These are phyloP conservation scores for Silene noctiflora DNA, from an alignment of 179 eudicot genomes.

Conservation along the genomic window DNA sequence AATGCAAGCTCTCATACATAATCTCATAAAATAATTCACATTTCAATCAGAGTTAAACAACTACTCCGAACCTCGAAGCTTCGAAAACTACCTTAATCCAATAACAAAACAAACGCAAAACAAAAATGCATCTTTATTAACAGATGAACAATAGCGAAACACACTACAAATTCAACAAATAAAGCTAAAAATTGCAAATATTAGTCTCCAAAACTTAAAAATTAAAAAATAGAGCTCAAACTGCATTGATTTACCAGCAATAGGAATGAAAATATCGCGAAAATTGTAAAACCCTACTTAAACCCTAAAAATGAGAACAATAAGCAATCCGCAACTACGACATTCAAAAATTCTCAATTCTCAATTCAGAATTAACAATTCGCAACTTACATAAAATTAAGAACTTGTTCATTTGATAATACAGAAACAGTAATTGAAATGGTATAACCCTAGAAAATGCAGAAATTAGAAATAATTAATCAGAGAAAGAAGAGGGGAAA, in stretches of 20 bases:
- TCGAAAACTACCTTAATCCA: neutral
- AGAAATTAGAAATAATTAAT: neutral
- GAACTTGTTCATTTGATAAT: neutral
- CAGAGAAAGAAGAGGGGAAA: neutral
- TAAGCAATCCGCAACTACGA: neutral
- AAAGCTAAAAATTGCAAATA: neutral
- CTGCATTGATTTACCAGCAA: neutral
- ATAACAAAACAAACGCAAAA: neutral
- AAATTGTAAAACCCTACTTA: neutral
- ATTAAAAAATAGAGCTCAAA: neutral
- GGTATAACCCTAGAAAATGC: constrained; percentile 44
- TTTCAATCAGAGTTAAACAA: neutral
- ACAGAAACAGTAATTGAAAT: neutral
- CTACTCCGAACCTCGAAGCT: neutral
- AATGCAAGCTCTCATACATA: too few species aligned
- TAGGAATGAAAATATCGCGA: neutral
- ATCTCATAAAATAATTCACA: too few species aligned
- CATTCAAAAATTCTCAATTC: neutral
- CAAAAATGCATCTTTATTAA: neutral
- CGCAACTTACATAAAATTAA: constrained; percentile 28
- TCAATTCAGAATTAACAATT: neutral
- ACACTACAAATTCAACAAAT: too few species aligned
- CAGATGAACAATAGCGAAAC: neutral
- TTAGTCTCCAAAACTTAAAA: neutral
- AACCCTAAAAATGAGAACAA: neutral